Base-by-base conservation (phyloP, 768 basidiomycete genomes). In the Rhodotorula sphaerocarpa region DNA sequence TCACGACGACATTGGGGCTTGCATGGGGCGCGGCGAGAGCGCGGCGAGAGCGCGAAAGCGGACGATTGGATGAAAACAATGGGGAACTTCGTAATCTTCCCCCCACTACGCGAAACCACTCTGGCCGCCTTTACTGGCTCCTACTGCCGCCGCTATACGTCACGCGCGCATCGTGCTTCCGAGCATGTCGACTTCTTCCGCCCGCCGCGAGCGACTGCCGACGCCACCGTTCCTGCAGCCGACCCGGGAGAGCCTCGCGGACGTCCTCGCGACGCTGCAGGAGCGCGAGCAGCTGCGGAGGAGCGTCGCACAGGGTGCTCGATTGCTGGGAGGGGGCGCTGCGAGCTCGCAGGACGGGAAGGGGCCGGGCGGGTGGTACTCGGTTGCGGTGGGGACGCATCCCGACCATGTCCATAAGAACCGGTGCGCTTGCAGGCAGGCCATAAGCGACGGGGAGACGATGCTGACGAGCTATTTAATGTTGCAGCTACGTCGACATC, bases 401-500 rank as follows among this genome's bases (percentile, higher is more conserved):
- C 2, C 36, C 2, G 54, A 46, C 10, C 39, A 62, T 31, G 28
- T 33, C 18, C 3, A n/a, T n/a, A 67, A 67, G 48, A 63, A 62
- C 50, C 42, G 61, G 60, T 63, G 44, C 47, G 28, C 28, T 7
- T 25, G 6, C 3, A 12, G 12, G 12, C 5, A 14, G 7, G 10
- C 10, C n/a, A 45, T 25, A 25, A 25, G n/a, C 27, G 25, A 25
- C 5, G 39, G 11, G 39, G 11, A 39, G 39, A 39, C 39, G 39
- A 39, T 18, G 39, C n/a, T n/a, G n/a, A n/a, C n/a, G n/a, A n/a
- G n/a, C n/a, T n/a, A n/a, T n/a, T n/a, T n/a, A n/a, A n/a, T n/a
- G n/a, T n/a, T n/a, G n/a, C 36, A 69, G 89, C 18, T 91, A 91
- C 69, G 53, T 72, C 33, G 82, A 88, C 70, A 80, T 91, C 56